phyloP scores from a whole-genome alignment of 441 rosid species.

The Geranium incanum region DNA sequence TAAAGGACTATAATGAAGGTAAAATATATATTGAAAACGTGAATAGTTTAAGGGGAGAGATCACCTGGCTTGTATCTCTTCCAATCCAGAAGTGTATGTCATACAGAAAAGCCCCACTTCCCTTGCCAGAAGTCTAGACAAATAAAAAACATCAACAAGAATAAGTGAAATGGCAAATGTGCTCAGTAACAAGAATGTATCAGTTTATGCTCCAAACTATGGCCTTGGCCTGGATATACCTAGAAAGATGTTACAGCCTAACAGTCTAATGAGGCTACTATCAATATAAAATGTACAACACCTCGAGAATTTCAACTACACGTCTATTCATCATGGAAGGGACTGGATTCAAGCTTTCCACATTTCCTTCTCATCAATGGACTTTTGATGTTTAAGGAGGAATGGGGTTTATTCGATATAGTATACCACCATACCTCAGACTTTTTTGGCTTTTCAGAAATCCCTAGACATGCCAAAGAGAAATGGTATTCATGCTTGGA shows the following conservation, averaged over 20 bases:
- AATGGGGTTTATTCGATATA: background rate
- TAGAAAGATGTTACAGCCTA: too few species aligned
- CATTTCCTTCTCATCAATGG: background rate
- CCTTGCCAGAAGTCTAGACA: constrained; percentile 67
- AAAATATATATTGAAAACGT: background rate
- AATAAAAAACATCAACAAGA: constrained; percentile 9
- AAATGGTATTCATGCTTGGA: background rate
- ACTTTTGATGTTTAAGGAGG: background rate
- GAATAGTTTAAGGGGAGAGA: constrained; percentile 1
- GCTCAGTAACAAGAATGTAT: too few species aligned
- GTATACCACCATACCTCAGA: background rate
- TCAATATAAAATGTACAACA: background rate
- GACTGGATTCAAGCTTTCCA: background rate
- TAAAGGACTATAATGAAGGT: background rate
- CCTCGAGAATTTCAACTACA: background rate
- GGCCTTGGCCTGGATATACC: too few species aligned
- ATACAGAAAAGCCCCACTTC: constrained; percentile 64
- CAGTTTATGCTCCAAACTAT: too few species aligned
- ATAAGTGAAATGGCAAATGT: background rate
- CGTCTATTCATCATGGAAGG: background rate
- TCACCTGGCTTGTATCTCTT: constrained; percentile 92
- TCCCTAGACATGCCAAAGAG: background rate
- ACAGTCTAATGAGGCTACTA: background rate
- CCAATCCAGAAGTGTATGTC: constrained; percentile 99
- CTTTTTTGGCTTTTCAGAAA: background rate